A percentile compares a stretch with the other conserved stretches of the same genome.
Conservation (phyloP, 331 rosid species). For the Acacia concinna region DNA sequence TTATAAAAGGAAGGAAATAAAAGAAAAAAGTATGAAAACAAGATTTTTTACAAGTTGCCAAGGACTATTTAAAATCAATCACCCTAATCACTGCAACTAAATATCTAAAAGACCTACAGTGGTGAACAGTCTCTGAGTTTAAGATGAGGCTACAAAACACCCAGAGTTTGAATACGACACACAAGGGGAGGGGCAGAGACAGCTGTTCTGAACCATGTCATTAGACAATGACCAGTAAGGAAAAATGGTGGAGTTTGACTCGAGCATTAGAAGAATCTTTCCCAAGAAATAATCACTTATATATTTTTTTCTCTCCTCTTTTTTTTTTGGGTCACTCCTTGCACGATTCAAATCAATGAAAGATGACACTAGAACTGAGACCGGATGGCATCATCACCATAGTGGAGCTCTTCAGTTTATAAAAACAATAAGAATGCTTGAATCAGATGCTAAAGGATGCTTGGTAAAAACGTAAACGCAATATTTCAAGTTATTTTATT, state of each 20-base stretch:
- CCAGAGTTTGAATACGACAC: background rate
- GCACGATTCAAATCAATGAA: slow-evolving; percentile 9
- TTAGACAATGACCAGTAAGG: background rate
- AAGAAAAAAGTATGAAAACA: background rate
- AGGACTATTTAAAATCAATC: background rate
- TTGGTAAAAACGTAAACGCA: background rate
- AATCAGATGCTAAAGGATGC: background rate
- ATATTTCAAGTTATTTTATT: background rate
- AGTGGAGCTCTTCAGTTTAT: background rate
- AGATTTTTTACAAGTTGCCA: background rate
- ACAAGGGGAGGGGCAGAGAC: background rate
- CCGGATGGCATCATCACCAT: background rate
- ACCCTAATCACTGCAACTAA: background rate
- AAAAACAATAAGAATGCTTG: background rate
- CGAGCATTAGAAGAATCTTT: background rate
- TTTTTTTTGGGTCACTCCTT: background rate
- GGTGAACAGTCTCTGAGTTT: background rate
- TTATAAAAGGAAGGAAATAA: background rate
- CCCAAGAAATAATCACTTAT: background rate
- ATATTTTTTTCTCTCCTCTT: background rate
- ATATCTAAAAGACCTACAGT: background rate
- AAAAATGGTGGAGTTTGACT: background rate
- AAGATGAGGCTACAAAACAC: background rate
- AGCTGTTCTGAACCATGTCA: background rate
- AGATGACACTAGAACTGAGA: background rate